These are phyloP conservation scores for Phytophthora megakarya DNA, from an alignment of 352 stramenopile species.

Conservation along the genomic window DNA sequence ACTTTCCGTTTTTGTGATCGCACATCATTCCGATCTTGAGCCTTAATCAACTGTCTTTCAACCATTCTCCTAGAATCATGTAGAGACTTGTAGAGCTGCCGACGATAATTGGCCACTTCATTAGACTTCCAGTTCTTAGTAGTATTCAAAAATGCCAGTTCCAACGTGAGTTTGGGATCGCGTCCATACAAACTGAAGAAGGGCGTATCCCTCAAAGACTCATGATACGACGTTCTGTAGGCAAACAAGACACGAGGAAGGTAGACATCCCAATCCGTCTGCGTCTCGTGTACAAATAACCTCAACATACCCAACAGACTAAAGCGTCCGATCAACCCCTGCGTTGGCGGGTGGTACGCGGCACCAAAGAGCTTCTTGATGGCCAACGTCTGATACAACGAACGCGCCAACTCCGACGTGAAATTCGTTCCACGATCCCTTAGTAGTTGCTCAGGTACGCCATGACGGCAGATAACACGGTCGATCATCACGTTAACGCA, in stretches of 20 bases:
- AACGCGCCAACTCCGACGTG: not conserved
- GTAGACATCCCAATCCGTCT: conserved; percentile 5
- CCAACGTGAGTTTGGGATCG: too few relatives aligned
- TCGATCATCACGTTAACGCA: not conserved
- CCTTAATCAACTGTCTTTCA: not conserved
- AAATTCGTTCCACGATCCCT: not conserved
- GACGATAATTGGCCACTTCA: not conserved
- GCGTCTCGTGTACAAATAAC: not conserved
- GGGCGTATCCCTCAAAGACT: not conserved
- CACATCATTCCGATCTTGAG: not conserved
- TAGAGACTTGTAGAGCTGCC: not conserved
- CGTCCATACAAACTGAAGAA: not conserved
- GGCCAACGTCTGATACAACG: not conserved
- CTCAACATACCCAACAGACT: not conserved
- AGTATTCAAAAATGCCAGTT: conserved; percentile 5
- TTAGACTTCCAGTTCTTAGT: not conserved
- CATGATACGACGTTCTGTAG: not conserved
- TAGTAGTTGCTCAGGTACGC: not conserved
- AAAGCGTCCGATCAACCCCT: not conserved
- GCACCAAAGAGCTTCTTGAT: not conserved
- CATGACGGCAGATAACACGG: not conserved
- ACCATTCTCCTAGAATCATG: not conserved
- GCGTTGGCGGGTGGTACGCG: not conserved
- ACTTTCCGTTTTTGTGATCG: too few relatives aligned
- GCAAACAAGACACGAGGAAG: conserved; percentile 3